A percentile compares a stretch with the other conserved stretches of the same genome.
Conservation (phyloP, 2,329 filamentous ascomycete genomes). For the Pseudogymnoascus sp. region DNA sequence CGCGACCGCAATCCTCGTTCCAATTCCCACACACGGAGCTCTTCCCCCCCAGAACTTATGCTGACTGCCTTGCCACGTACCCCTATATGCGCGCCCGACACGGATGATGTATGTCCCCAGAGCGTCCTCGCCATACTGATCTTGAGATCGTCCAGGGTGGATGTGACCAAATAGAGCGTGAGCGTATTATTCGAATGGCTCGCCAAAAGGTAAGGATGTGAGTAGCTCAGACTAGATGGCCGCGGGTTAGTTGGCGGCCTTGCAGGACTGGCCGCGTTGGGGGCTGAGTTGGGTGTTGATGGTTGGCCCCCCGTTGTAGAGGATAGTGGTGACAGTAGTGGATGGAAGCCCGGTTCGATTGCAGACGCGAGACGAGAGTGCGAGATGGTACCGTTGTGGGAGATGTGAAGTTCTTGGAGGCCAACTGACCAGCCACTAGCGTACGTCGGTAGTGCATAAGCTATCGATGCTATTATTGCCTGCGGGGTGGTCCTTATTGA, state of each 20-base stretch:
- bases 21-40: constrained; percentile 59
- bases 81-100: constrained; percentile 60
- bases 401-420: constrained; percentile 77
- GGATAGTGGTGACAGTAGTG: constrained; percentile 23
- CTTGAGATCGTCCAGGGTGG: constrained; percentile 44
- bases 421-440: constrained; percentile 80
- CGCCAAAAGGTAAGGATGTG: constrained; percentile 60
- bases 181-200: constrained; percentile 65
- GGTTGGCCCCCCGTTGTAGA: constrained; percentile 1
- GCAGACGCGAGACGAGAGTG: constrained; percentile 43
- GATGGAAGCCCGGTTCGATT: constrained; percentile 38
- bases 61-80: constrained; percentile 62
- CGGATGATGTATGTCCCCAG: constrained; percentile 65
- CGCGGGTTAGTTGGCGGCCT: constrained; percentile 19
- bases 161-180: constrained; percentile 59
- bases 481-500: constrained; percentile 62
- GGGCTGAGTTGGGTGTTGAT: constrained; percentile 12
- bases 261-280: constrained; percentile 33
- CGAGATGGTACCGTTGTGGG: constrained; percentile 27
- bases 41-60: constrained; percentile 42
- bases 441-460: constrained; percentile 72
- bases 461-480: constrained; percentile 71
- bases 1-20: constrained; percentile 46
- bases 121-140: constrained; percentile 54
- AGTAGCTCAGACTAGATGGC: constrained; percentile 33